A percentile compares a stretch with the other conserved stretches of the same genome.
phyloP scores from a whole-genome alignment of 2,329 filamentous ascomycete genomes.

The Fusarium subglutinans region DNA sequence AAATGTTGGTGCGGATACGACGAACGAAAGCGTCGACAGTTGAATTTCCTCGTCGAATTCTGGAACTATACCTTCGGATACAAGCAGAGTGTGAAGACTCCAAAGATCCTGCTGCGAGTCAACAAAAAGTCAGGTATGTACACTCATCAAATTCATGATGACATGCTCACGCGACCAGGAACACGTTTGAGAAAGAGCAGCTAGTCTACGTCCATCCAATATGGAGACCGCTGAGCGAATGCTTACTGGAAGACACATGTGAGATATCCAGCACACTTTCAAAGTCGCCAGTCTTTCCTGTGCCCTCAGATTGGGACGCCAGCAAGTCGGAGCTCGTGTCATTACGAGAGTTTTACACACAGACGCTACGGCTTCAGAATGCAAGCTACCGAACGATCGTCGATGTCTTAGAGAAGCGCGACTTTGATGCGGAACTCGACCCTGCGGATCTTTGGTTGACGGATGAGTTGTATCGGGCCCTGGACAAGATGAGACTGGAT shows the following conservation, averaged over 20 bases:
- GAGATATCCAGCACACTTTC: slow-evolving; percentile 36
- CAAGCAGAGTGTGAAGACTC: slow-evolving; percentile 34
- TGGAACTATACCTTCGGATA: slow-evolving; percentile 40
- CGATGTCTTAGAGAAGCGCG: slow-evolving; percentile 29
- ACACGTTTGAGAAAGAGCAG: slow-evolving; percentile 35
- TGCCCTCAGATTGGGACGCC: slow-evolving; percentile 34
- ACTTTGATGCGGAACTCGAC: slow-evolving; percentile 31
- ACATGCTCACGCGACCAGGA: slow-evolving; percentile 7
- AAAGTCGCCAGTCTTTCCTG: slow-evolving; percentile 36
- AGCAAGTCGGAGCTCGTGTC: slow-evolving; percentile 35
- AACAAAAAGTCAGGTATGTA: slow-evolving; percentile 37
- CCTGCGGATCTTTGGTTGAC: slow-evolving; percentile 32
- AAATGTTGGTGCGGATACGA: slow-evolving; percentile 31
- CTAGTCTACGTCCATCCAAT: slow-evolving; percentile 34
- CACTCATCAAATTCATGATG: background rate
- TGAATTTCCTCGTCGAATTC: slow-evolving; percentile 34
- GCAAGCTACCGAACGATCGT: slow-evolving; percentile 27
- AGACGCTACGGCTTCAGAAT: slow-evolving; percentile 28
- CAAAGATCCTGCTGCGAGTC: slow-evolving; percentile 7
- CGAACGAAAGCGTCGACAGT: slow-evolving; percentile 25
- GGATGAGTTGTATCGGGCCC: slow-evolving; percentile 25
- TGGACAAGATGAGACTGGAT: slow-evolving; percentile 32
- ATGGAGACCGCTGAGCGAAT: slow-evolving; percentile 38
- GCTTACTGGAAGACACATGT: slow-evolving; percentile 31
- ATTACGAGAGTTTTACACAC: slow-evolving; percentile 36